Percentiles rank a stretch among this genome's conserved stretches.
phyloP scores from a whole-genome alignment of 345 rosid species.

The Erucastrum elatum region DNA sequence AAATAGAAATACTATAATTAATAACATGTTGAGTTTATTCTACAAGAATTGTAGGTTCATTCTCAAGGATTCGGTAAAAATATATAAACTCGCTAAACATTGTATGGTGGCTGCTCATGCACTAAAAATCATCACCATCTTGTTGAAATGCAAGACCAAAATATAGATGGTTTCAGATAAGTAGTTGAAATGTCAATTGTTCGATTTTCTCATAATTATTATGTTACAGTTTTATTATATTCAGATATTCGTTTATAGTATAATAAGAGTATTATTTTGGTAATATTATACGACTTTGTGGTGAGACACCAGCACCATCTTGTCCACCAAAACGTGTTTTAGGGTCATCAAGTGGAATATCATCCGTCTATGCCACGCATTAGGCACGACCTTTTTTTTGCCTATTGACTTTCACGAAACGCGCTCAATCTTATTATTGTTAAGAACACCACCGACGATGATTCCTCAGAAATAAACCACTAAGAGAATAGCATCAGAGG shows the following conservation, averaged over 20 bases:
- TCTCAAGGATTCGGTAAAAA: too few species aligned
- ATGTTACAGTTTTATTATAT: too few species aligned
- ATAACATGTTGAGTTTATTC: neutral
- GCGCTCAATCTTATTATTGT: neutral
- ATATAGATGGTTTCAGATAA: neutral
- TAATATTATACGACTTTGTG: conserved; percentile 3
- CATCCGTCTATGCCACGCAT: conserved; percentile 1
- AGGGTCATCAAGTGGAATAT: neutral
- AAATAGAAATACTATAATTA: too few species aligned
- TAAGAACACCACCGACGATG: neutral
- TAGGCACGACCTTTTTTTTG: neutral
- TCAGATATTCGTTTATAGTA: neutral
- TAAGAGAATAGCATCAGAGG: neutral
- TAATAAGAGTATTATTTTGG: neutral
- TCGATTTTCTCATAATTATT: neutral
- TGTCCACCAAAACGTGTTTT: neutral
- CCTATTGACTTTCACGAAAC: neutral
- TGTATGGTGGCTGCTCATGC: neutral
- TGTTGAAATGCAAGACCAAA: neutral
- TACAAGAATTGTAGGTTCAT: neutral
- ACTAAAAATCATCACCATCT: neutral
- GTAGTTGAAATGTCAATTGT: neutral
- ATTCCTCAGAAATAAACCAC: neutral
- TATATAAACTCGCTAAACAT: neutral
- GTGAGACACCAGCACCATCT: neutral